Conservation (phyloP, 2,329 filamentous ascomycete species). For the Mollisiaceae sp. region DNA sequence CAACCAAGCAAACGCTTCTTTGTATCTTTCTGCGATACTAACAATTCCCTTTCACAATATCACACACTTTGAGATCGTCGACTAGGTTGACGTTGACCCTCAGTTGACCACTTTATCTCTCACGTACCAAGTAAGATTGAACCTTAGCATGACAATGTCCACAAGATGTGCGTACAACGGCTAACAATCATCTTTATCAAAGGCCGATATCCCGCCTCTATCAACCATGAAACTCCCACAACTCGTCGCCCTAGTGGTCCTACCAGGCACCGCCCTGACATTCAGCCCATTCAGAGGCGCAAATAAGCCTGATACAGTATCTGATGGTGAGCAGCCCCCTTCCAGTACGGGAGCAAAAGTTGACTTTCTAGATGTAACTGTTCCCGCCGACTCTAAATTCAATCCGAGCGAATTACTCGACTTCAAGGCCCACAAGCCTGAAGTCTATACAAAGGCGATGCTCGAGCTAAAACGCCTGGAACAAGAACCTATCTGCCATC, state of each 20-base stretch:
- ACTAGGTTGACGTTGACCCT: not conserved
- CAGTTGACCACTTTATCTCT: not conserved
- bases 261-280: constrained; percentile 16
- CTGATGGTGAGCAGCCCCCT: constrained; percentile 2
- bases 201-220: not conserved
- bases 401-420: constrained; percentile 33
- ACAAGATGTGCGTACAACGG: not conserved
- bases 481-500: constrained; percentile 42
- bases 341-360: not conserved
- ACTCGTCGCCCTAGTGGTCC: constrained; percentile 4
- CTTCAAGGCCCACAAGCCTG: constrained; percentile 31
- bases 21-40: not conserved
- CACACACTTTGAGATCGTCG: not conserved
- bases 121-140: not conserved
- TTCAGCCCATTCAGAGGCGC: constrained; percentile 23
- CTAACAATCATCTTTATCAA: not conserved
- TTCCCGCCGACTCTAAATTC: constrained; percentile 15
- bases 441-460: constrained; percentile 42
- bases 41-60: not conserved
- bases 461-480: constrained; percentile 40
- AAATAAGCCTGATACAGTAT: not conserved
- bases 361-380: constrained; percentile 4
- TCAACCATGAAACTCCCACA: constrained; percentile 23
- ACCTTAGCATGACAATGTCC: not conserved
- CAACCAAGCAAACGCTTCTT: not conserved